A percentile compares a stretch with the other conserved stretches of the same genome.
Conservation (phyloP, 208 protist genomes). For the Angomonas ambiguus region DNA sequence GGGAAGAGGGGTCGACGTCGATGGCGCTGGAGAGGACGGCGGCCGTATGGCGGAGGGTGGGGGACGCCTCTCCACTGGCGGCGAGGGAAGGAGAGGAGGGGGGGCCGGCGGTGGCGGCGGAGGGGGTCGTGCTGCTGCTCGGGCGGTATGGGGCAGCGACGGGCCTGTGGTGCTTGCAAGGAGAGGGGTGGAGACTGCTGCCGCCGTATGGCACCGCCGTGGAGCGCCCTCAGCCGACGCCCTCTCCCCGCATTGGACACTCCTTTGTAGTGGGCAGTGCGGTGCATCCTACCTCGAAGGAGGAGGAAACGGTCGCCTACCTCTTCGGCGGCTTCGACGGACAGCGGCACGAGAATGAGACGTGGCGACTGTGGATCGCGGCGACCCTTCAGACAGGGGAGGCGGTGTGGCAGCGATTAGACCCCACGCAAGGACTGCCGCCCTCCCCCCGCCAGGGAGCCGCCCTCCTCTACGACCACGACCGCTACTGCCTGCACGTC, state of each 20-base stretch:
- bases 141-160: neutral
- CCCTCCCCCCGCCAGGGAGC: neutral
- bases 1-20: no score
- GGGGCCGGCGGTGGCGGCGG: neutral
- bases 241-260: neutral
- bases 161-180: neutral
- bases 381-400: neutral
- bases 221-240: neutral
- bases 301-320: neutral
- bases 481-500: neutral
- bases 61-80: neutral
- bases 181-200: neutral
- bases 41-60: no score
- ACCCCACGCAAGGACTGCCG: neutral
- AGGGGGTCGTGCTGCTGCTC: neutral
- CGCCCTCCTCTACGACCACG: neutral
- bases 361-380: neutral
- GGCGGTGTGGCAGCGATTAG: conserved; percentile 4
- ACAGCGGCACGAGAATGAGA: neutral
- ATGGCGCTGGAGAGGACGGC: no score
- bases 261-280: neutral
- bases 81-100: neutral
- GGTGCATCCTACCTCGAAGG: neutral
- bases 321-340: conserved; percentile 5
- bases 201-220: neutral